Conservation (phyloP, 2,329 filamentous ascomycete species). For the Cladorrhinum sp. region DNA sequence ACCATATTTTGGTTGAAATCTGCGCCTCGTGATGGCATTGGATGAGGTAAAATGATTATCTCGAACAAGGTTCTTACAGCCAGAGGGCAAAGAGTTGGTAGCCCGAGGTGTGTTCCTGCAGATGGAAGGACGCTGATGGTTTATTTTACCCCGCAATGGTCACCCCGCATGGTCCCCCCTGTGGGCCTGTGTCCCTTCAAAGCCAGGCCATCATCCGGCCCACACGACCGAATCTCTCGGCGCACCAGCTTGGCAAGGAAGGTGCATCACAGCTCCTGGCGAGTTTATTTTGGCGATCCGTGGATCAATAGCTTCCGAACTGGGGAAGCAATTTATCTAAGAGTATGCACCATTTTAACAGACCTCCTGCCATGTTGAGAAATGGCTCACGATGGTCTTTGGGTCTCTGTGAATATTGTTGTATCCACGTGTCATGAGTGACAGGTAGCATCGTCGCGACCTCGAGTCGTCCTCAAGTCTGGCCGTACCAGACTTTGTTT, state of each 20-base stretch:
- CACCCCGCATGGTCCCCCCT: neutral
- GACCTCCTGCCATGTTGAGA: neutral
- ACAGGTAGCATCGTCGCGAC: neutral
- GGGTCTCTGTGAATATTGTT: neutral
- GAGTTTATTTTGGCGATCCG: neutral
- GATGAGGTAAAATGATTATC: neutral
- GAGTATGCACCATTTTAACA: neutral
- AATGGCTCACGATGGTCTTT: neutral
- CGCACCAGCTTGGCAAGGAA: neutral
- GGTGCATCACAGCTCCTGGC: neutral
- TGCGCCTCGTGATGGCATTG: neutral
- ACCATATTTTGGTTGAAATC: neutral
- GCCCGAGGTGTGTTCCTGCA: conserved; percentile 1
- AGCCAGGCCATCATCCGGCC: neutral
- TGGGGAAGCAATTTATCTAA: neutral
- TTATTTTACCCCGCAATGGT: neutral
- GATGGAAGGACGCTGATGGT: neutral
- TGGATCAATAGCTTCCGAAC: neutral
- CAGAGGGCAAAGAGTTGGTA: no score
- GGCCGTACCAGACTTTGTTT: neutral
- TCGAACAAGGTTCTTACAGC: no score
- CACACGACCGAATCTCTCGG: neutral
- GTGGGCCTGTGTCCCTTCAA: no score
- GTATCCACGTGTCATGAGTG: neutral
- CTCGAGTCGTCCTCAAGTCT: neutral